Evolutionary conservation across 192 early-diverging fungal species (phyloP).

Genomic region (Podila horticola): DNA sequence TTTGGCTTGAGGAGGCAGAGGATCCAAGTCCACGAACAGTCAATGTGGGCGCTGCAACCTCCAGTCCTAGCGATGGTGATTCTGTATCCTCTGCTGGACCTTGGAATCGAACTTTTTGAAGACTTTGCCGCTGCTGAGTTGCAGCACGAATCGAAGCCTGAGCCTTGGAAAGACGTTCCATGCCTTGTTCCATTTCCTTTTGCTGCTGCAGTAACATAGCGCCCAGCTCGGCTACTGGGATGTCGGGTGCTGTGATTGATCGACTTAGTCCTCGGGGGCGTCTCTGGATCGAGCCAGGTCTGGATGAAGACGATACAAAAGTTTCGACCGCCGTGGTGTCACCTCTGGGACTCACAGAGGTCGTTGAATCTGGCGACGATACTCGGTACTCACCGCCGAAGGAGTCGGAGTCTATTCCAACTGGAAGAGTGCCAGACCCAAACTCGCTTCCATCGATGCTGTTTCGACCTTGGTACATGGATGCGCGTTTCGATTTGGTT

Average conservation of each 20-base stretch:
- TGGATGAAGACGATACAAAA: neutral
- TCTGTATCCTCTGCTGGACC: neutral
- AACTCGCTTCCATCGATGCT: constrained; percentile 50
- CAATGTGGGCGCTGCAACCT: neutral
- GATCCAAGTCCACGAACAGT: neutral
- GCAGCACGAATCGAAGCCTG: constrained; percentile 32
- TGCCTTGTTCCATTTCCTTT: constrained; percentile 42
- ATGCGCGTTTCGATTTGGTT: constrained; percentile 15
- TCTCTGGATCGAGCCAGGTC: constrained; percentile 20
- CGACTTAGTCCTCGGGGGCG: constrained; percentile 36
- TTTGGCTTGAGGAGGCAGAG: neutral
- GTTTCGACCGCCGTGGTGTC: constrained; percentile 31
- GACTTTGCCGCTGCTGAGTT: constrained; percentile 20
- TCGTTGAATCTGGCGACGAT: no score
- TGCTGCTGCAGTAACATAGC: constrained; percentile 47
- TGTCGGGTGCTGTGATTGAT: constrained; percentile 43
- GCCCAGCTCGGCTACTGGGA: constrained; percentile 47
- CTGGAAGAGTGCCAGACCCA: constrained; percentile 18
- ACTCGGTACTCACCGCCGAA: neutral
- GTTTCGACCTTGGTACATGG: constrained; percentile 31
- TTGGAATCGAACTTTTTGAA: constrained; percentile 28
- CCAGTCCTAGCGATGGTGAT: neutral
- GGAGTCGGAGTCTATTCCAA: constrained; percentile 1
- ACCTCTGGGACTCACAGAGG: constrained; percentile 1
- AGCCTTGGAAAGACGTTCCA: constrained; percentile 40